These are phyloP conservation scores for Gossypium davidsonii DNA, from an alignment of 441 rosid species.

Conservation along the genomic window DNA sequence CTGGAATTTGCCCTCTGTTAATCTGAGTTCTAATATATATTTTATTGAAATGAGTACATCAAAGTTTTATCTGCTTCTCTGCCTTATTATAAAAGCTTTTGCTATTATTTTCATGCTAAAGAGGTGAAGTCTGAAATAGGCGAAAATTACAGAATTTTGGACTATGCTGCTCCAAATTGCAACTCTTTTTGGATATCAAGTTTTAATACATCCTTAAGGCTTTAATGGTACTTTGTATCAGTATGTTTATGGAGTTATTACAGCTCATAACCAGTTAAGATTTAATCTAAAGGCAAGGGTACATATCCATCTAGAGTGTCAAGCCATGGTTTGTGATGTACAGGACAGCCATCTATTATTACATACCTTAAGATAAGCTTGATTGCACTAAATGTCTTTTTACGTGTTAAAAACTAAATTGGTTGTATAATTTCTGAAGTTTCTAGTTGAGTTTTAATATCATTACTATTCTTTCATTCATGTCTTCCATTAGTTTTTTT, in stretches of 20 bases:
- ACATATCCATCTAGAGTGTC: not conserved
- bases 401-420: too few species aligned
- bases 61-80: not conserved
- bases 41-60: not conserved
- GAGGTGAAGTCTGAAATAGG: not conserved
- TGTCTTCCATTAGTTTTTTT: too few species aligned
- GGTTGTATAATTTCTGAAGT: too few species aligned
- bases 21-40: constrained; percentile 11
- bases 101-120: not conserved
- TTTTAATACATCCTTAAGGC: not conserved
- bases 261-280: not conserved
- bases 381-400: too few species aligned
- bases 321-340: too few species aligned
- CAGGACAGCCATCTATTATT: too few species aligned
- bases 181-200: not conserved
- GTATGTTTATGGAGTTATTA: not conserved
- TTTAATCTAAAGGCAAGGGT: not conserved
- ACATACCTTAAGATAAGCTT: too few species aligned
- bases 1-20: constrained; percentile 14
- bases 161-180: not conserved
- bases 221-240: not conserved
- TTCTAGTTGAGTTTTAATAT: too few species aligned
- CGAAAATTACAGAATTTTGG: not conserved
- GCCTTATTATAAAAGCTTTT: not conserved
- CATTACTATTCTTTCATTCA: too few species aligned